phyloP scores from a whole-genome alignment of 2,329 filamentous ascomycete species.

The Pseudogymnoascus sp. region DNA sequence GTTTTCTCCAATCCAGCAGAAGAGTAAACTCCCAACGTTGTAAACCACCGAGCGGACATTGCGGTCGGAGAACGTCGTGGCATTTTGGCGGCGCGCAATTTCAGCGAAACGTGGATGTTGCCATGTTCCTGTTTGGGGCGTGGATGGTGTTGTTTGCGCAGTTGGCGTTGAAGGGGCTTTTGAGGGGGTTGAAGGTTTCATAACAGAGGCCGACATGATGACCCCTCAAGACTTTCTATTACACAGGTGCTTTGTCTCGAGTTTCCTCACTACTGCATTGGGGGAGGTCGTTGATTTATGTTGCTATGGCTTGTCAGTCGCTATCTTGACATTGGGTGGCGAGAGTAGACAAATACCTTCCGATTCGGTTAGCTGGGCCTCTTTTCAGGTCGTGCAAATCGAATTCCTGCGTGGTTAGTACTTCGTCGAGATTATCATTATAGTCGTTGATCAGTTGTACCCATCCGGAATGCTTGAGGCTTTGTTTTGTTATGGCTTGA shows the following conservation, averaged over 20 bases:
- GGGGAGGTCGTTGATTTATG: not conserved
- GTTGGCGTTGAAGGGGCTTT: slow-evolving; percentile 27
- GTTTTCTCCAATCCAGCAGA: slow-evolving; percentile 37
- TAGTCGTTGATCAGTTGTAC: slow-evolving; percentile 2
- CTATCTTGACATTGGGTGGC: not conserved
- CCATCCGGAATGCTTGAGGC: not conserved
- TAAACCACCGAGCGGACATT: slow-evolving; percentile 63
- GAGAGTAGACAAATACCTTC: not conserved
- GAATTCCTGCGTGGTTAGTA: slow-evolving; percentile 5
- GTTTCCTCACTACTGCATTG: not conserved
- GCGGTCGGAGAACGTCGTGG: slow-evolving; percentile 66
- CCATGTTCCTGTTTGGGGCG: slow-evolving; percentile 62
- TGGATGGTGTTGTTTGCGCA: slow-evolving; percentile 17
- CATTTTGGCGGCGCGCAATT: slow-evolving; percentile 72
- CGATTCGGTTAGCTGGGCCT: not conserved
- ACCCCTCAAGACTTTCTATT: not conserved
- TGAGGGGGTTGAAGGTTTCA: slow-evolving; percentile 5
- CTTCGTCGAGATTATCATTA: slow-evolving; percentile 5
- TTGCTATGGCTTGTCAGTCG: not conserved
- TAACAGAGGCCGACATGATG: not conserved
- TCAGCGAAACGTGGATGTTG: slow-evolving; percentile 82
- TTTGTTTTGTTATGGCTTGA: slow-evolving; percentile 7
- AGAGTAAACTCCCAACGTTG: slow-evolving; percentile 51
- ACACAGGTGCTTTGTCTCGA: not conserved
- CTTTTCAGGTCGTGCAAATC: not conserved